phyloP scores from a whole-genome alignment of 495 filamentous ascomycete genomes.

The Venustampulla echinocandica region DNA sequence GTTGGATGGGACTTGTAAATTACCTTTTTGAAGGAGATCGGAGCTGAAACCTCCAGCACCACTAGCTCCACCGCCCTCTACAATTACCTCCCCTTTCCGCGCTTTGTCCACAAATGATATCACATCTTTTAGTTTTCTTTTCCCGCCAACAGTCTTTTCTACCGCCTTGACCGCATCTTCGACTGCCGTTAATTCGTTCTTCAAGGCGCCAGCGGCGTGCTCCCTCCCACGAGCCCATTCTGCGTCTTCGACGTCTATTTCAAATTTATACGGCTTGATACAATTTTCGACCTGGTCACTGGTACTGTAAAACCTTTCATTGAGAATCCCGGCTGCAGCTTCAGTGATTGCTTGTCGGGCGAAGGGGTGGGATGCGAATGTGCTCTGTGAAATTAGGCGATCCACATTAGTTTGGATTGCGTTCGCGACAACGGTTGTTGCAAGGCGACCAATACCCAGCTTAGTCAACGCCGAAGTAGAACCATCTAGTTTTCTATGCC shows the following conservation, averaged over 20 bases:
- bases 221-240: conserved; percentile 84
- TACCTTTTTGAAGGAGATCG: conserved; percentile 72
- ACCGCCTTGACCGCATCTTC: conserved; percentile 68
- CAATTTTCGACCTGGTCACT: conserved; percentile 99
- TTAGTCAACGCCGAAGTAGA: conserved; percentile 86
- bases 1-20: conserved; percentile 3
- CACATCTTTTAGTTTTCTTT: conserved; percentile 79
- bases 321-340: conserved; percentile 77
- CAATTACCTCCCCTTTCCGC: conserved; percentile 68
- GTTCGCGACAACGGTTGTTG: conserved; percentile 80
- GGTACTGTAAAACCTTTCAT: conserved; percentile 91
- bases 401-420: conserved; percentile 84
- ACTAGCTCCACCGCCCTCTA: conserved; percentile 72
- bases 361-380: conserved; percentile 83
- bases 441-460: conserved; percentile 83
- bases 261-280: conserved; percentile 97
- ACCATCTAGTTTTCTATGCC: conserved; percentile 91
- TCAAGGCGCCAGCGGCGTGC: conserved; percentile 66
- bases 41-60: conserved; percentile 91
- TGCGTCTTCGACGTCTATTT: conserved; percentile 83
- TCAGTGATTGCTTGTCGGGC: conserved; percentile 86
- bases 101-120: conserved; percentile 85
- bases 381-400: conserved; percentile 62
- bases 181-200: conserved; percentile 74
- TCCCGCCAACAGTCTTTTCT: conserved; percentile 67